These are phyloP conservation scores for Lepiota venenata DNA, from an alignment of 768 basidiomycete genomes.

Conservation along the genomic window DNA sequence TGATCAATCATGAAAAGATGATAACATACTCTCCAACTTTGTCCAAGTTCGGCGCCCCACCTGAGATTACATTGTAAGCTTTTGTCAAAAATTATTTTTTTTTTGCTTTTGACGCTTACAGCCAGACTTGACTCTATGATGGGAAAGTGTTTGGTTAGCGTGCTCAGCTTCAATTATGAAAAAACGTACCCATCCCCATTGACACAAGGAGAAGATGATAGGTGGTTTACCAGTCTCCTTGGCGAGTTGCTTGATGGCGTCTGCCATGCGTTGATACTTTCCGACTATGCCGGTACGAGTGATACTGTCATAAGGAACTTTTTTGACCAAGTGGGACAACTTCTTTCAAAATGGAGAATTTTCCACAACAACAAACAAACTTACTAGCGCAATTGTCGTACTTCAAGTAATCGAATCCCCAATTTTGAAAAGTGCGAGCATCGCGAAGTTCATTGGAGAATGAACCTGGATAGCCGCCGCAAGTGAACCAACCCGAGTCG, in stretches of 20 bases:
- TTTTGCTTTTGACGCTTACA: slow-evolving; percentile 41
- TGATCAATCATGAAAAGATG: no score
- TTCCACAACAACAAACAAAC: slow-evolving; percentile 12
- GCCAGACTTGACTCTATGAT: slow-evolving; percentile 53
- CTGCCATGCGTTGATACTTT: slow-evolving; percentile 57
- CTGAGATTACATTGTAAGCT: no score
- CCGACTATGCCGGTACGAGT: slow-evolving; percentile 53
- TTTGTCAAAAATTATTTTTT: neutral
- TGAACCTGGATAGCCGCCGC: slow-evolving; percentile 61
- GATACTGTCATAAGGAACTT: slow-evolving; percentile 54
- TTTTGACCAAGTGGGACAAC: no score
- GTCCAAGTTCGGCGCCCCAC: slow-evolving; percentile 57
- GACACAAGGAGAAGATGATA: slow-evolving; percentile 57
- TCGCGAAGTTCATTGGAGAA: slow-evolving; percentile 58
- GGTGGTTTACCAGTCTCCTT: slow-evolving; percentile 47
- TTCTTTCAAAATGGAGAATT: no score
- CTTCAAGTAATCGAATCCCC: slow-evolving; percentile 56
- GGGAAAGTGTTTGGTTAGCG: neutral
- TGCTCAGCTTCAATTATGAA: neutral
- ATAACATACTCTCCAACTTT: slow-evolving; percentile 61
- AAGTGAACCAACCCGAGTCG: slow-evolving; percentile 69
- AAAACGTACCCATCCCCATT: slow-evolving; percentile 59
- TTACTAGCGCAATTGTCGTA: slow-evolving; percentile 61
- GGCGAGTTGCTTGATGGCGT: slow-evolving; percentile 50
- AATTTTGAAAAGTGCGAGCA: slow-evolving; percentile 27